Conservation (phyloP, 2,329 filamentous ascomycete species). For the Fusarium sp. region DNA sequence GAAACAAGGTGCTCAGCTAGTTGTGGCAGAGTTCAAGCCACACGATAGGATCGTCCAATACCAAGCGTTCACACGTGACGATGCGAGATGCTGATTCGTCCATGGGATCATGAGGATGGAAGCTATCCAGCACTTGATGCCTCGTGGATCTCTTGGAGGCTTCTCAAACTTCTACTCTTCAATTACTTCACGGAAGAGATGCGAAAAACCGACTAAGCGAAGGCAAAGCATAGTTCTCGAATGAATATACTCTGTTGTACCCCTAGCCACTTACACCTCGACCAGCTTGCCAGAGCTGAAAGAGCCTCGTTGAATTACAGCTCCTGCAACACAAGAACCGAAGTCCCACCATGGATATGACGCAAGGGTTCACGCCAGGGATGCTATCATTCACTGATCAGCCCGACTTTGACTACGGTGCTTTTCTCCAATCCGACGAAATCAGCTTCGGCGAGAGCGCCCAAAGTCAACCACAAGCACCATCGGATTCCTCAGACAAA, state of each 20-base stretch:
- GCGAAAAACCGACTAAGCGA: neutral
- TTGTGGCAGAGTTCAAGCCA: conserved; percentile 35
- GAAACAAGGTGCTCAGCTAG: conserved; percentile 18
- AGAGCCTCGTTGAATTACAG: neutral
- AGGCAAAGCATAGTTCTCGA: neutral
- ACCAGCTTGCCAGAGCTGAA: conserved; percentile 15
- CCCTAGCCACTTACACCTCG: neutral
- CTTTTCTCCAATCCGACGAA: conserved; percentile 55
- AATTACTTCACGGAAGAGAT: neutral
- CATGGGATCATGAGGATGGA: conserved; percentile 6
- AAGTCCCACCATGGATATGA: conserved; percentile 50
- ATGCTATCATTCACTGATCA: conserved; percentile 53
- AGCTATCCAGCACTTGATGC: conserved; percentile 16
- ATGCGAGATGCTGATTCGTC: conserved; percentile 40
- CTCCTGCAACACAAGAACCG: neutral
- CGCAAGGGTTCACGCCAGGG: conserved; percentile 46
- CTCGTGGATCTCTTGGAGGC: conserved; percentile 6
- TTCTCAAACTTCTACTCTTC: conserved; percentile 4
- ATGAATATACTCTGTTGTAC: neutral
- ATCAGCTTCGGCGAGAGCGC: conserved; percentile 41
- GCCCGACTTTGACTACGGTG: conserved; percentile 58
- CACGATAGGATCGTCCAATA: conserved; percentile 29
- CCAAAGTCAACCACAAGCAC: conserved; percentile 30
- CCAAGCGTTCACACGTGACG: conserved; percentile 43
- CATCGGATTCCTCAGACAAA: conserved; percentile 53